These are phyloP conservation scores for Coemansia sp. DNA, from an alignment of 192 early-diverging fungal genomes.

Conservation along the genomic window DNA sequence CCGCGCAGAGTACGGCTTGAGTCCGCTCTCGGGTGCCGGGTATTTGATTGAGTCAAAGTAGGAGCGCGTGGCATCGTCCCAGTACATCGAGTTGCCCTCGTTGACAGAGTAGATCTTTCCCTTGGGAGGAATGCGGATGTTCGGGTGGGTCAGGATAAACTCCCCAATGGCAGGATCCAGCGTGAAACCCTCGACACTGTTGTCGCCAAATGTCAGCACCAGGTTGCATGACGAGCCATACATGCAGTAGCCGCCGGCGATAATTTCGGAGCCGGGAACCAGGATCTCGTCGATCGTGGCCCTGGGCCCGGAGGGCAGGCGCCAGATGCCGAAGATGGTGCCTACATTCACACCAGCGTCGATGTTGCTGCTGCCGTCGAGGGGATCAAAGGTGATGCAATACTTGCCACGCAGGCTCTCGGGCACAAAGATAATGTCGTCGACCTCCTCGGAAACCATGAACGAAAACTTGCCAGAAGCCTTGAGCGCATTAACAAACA, in stretches of 20 bases:
- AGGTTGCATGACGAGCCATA: slow-evolving; percentile 89
- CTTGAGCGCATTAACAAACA: slow-evolving; percentile 92
- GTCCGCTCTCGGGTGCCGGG: slow-evolving; percentile 64
- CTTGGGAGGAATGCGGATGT: slow-evolving; percentile 69
- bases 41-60: slow-evolving; percentile 92
- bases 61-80: slow-evolving; percentile 78
- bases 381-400: slow-evolving; percentile 95
- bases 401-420: slow-evolving; percentile 80
- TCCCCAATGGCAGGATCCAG: slow-evolving; percentile 96
- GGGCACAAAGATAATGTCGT: slow-evolving; percentile 87
- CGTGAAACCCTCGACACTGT: slow-evolving; percentile 90
- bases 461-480: slow-evolving; percentile 87
- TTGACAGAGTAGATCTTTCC: slow-evolving; percentile 99
- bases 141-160: slow-evolving; percentile 96
- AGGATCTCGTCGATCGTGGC: slow-evolving; percentile 75
- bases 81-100: slow-evolving; percentile 93
- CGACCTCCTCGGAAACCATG: slow-evolving; percentile 96
- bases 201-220: slow-evolving; percentile 74
- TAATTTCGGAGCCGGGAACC: slow-evolving; percentile 85
- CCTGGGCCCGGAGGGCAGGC: slow-evolving; percentile 58
- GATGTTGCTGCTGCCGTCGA: slow-evolving; percentile 97
- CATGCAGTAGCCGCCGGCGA: slow-evolving; percentile 96
- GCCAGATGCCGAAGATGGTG: slow-evolving; percentile 98
- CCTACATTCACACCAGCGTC: slow-evolving; percentile 98
- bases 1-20: slow-evolving; percentile 86